Conservation (phyloP, 73 alveolate genomes). For the Stentor coeruleus region DNA sequence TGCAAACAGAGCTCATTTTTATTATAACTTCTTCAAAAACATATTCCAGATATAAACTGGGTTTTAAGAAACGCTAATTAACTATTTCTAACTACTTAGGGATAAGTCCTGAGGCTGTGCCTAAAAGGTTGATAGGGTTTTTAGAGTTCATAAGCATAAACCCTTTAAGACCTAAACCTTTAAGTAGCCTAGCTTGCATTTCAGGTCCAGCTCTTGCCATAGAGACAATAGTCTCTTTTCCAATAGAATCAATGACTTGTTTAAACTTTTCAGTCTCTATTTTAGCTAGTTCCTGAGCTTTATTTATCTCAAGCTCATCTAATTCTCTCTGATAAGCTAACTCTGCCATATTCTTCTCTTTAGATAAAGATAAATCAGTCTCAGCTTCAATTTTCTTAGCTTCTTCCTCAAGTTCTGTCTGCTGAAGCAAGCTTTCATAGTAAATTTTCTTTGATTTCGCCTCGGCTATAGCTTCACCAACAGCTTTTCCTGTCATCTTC, state of each 20-base stretch:
- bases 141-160: constrained; percentile 67
- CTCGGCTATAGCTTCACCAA: constrained; percentile 73
- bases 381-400: constrained; percentile 57
- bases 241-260: constrained; percentile 52
- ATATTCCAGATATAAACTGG: too few species aligned
- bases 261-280: constrained; percentile 62
- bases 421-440: constrained; percentile 49
- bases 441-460: constrained; percentile 53
- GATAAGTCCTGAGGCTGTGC: constrained; percentile 63
- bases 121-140: constrained; percentile 72
- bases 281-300: constrained; percentile 53
- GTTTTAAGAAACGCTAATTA: too few species aligned
- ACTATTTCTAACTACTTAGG: too few species aligned
- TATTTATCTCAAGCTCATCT: constrained; percentile 56
- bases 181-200: constrained; percentile 60
- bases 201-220: constrained; percentile 82
- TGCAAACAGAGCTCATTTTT: too few species aligned
- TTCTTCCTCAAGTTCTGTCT: constrained; percentile 52
- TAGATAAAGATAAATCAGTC: constrained; percentile 32
- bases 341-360: constrained; percentile 37
- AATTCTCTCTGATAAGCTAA: constrained; percentile 38
- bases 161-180: constrained; percentile 62
- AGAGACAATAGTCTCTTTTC: constrained; percentile 59
- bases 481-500: constrained; percentile 47
- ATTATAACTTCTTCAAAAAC: too few species aligned